Evolutionary conservation across 78 protist species (phyloP), one percentile per base, ranked within the genome.

Genomic region (Parvularia atlantis): DNA sequence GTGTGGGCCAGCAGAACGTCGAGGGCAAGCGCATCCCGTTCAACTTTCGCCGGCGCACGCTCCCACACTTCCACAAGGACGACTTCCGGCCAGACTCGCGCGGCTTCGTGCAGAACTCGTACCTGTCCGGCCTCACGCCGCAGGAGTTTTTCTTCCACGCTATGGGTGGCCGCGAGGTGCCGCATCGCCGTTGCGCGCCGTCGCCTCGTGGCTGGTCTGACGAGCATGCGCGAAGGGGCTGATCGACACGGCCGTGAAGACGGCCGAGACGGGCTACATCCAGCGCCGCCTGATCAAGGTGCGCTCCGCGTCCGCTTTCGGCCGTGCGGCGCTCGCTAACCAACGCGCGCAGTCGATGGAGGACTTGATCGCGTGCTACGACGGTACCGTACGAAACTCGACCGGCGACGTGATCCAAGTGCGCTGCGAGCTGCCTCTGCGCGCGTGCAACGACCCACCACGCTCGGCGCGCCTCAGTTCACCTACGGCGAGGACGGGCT

Each of bases 1-100:
- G 95, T 54, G 99, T 97, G 41, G 99, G 99, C 33, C 99, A 98
- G 88, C 99, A 97, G 72, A 96, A 96, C 84, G 98, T 98, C 36
- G 98, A 93, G 67, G 99, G 99, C 28, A 80, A 91, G 83, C 97
- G 99, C 53, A 90, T 97, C 33, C 97, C 99, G 24, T 93, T 71
- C 71, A 96, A 98, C 48, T 98, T 96, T 84, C 72, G 72, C 24
- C 33, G 72, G 26, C 87, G 99, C 36, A 82, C 99, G 14, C 87
- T 98, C 40, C 99, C 99, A 13, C 99, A 96, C 71, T 98, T 97
- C 82, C n/a, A 77, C 28, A 90, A 94, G 74, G 95, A 89, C 71
- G 98, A 94, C 70, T 76, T 73, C 61, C 95, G 96, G 7, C 91
- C 95, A 1, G 93, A 85, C 67, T 44, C 87, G 33, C 36, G 93